Evolutionary conservation across 805 yeast species (phyloP).

Genomic region (Lipomyces japonicus): DNA sequence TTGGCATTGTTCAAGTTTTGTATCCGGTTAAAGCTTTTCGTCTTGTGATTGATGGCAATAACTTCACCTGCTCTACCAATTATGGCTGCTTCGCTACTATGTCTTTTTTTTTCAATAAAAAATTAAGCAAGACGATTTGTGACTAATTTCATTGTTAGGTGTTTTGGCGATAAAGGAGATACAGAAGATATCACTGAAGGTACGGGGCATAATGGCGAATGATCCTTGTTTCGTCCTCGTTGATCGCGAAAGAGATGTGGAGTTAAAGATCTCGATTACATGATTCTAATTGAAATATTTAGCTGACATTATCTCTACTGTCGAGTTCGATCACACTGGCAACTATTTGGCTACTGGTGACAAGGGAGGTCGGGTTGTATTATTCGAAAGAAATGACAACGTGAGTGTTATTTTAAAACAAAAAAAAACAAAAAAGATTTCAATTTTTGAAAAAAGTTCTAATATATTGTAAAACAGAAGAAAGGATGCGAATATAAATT

Average conservation of each 20-base stretch:
- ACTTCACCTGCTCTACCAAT: neutral
- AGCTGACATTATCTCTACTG: constrained; percentile 95
- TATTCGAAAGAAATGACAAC: constrained; percentile 81
- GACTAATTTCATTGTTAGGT: constrained; percentile 46
- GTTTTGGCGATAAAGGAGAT: constrained; percentile 98
- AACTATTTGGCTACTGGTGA: constrained; percentile 97
- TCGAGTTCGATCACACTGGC: constrained; percentile 93
- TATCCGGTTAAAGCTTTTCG: too few species aligned
- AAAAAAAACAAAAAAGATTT: neutral
- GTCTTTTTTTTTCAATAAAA: too few species aligned
- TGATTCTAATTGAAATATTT: neutral
- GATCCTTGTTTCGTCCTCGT: neutral
- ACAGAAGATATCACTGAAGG: constrained; percentile 64
- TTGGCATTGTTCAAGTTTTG: neutral
- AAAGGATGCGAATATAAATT: constrained; percentile 88
- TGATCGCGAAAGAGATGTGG: neutral
- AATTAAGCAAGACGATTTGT: neutral
- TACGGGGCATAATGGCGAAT: constrained; percentile 5
- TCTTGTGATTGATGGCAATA: neutral
- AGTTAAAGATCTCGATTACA: too few species aligned
- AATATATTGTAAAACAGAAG: constrained; percentile 36
- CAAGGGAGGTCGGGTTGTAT: constrained; percentile 95
- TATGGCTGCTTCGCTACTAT: neutral
- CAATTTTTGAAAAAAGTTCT: neutral
- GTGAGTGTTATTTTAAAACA: constrained; percentile 12